phyloP scores from a whole-genome alignment of 1,284 basidiomycete genomes.

The Inonotus hispidus region DNA sequence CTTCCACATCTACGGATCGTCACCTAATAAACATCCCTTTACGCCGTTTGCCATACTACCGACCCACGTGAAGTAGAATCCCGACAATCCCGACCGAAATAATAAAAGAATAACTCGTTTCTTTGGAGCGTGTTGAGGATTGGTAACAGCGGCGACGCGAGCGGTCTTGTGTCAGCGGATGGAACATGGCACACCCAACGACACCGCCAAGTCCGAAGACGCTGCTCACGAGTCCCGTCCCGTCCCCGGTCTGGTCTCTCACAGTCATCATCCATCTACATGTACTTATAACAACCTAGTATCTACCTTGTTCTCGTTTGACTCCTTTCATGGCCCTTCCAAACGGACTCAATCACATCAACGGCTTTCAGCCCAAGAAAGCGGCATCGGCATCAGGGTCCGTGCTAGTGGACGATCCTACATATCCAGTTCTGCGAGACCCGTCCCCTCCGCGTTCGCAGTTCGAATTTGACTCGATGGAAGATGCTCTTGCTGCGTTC shows the following conservation, averaged over 20 bases:
- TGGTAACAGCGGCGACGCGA: background rate
- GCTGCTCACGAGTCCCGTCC: background rate
- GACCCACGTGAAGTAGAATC: too few species aligned
- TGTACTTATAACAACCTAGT: background rate
- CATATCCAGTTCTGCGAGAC: conserved; percentile 10
- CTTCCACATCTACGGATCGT: background rate
- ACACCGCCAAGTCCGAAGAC: background rate
- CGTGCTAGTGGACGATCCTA: conserved; percentile 10
- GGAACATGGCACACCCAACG: background rate
- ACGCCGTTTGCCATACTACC: background rate
- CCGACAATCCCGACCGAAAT: too few species aligned
- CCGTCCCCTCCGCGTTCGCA: background rate
- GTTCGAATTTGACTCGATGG: conserved; percentile 60
- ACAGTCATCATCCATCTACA: background rate
- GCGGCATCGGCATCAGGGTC: background rate
- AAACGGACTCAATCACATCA: background rate
- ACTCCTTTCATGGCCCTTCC: background rate
- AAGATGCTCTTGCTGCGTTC: conserved; percentile 79
- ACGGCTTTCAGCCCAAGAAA: background rate
- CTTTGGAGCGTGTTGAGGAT: too few species aligned
- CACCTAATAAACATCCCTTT: background rate
- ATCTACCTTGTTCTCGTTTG: background rate
- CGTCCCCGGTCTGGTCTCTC: background rate
- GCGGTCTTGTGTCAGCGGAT: background rate
- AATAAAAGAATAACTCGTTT: too few species aligned